A percentile compares a stretch with the other conserved stretches of the same genome.
Evolutionary conservation across 257 asterid genomes (phyloP).

Genomic region (Voacanga thouarsii): DNA sequence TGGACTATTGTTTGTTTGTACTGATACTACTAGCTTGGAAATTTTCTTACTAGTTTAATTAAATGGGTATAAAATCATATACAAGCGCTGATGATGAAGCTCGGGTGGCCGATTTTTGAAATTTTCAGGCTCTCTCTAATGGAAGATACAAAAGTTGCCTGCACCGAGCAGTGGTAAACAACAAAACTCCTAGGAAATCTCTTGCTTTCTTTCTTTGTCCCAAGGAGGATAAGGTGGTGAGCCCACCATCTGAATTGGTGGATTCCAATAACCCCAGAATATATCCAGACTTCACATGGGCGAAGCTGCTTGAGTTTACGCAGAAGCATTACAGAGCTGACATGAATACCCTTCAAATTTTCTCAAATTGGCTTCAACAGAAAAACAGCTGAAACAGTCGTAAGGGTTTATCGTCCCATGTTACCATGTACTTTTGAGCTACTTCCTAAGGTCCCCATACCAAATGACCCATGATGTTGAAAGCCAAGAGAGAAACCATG

Average conservation of each 20-base stretch:
- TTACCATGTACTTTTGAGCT: neutral
- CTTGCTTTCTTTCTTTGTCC: conserved; percentile 93
- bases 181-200: conserved; percentile 64
- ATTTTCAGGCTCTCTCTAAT: conserved; percentile 73
- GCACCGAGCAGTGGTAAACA: conserved; percentile 96
- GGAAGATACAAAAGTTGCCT: conserved; percentile 88
- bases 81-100: neutral
- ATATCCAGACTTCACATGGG: conserved; percentile 86
- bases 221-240: conserved; percentile 70
- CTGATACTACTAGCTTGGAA: neutral
- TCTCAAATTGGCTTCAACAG: conserved; percentile 61
- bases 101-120: neutral
- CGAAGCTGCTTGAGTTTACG: conserved; percentile 63
- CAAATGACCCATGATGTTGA: conserved; percentile 6
- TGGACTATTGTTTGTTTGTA: neutral
- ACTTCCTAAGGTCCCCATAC: neutral
- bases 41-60: neutral
- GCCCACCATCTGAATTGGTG: conserved; percentile 79
- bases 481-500: neutral
- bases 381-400: conserved; percentile 16
- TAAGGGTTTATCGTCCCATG: neutral
- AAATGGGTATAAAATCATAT: neutral
- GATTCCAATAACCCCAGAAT: conserved; percentile 63
- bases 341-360: conserved; percentile 69
- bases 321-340: conserved; percentile 94